Evolutionary conservation across 2,329 filamentous ascomycete genomes (phyloP), one percentile per base, ranked within the genome.

Genomic region (Colletotrichum sp.): DNA sequence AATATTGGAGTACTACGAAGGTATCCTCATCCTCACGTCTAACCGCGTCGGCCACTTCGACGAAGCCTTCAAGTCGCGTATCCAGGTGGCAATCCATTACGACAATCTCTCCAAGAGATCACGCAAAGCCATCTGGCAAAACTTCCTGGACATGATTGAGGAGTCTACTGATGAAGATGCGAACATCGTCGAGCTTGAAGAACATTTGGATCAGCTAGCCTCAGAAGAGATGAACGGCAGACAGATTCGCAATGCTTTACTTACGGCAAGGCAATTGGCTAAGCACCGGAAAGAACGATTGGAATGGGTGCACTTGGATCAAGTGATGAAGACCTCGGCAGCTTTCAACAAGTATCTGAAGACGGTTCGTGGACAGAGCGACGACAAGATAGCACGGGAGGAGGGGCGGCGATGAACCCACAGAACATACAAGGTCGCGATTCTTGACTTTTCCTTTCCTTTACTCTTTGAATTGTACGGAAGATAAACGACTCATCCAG

Each of bases 161-260:
- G 3, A 48, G 0, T 48, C 44, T 3, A 0, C 19, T 0, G 44
- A 48, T 22, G 44, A 48, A 13, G 44, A 48, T 1, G 44, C 44
- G 3, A 13, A 48, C 6, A 48, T 48, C 6, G 11, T 11, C n/a
- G 44, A 48, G n/a, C 44, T 48, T 7, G 44, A 48, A 48, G 11
- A 0, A 0, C 44, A 48, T 48, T 7, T 48, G 6, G 44, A 48
- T 2, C n/a, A 48, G 11, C 3, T 48, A 1, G 44, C 44, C 0
- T 7, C 3, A 0, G 44, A 48, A 2, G 44, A 48, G 5, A 48
- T 48, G 44, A 48, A 22, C n/a, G 44, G n/a, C 11, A 48, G 44
- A 6, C 44, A 48, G 3, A 48, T 48, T 0, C 44, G 44, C 0
- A 48, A 48, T 7, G 44, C 44, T 0, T 0, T 48, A 13, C 44